Percentiles rank a stretch among this genome's conserved stretches.
phyloP scores from a whole-genome alignment of 2,329 filamentous ascomycete genomes.

The Alternaria consortialis region DNA sequence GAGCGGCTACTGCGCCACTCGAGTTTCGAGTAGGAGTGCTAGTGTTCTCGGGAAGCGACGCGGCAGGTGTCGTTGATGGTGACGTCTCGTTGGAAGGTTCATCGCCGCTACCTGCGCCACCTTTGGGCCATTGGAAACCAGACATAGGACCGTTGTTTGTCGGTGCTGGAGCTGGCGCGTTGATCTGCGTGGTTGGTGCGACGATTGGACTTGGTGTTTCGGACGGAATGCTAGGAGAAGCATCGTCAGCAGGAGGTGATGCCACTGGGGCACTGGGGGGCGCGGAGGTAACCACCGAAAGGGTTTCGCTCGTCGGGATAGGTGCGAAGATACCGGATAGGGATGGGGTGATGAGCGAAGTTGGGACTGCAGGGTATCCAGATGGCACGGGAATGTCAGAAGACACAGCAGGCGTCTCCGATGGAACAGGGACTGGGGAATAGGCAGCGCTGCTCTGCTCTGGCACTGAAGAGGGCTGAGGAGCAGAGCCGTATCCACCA shows the following conservation, averaged over 20 bases:
- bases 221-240: slow-evolving; percentile 2
- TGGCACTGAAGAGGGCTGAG: slow-evolving; percentile 21
- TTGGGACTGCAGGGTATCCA: slow-evolving; percentile 8
- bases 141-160: slow-evolving; percentile 24
- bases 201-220: slow-evolving; percentile 9
- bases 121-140: slow-evolving; percentile 35
- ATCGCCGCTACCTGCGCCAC: slow-evolving; percentile 3
- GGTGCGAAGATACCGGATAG: slow-evolving; percentile 14
- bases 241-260: slow-evolving; percentile 7
- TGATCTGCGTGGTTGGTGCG: slow-evolving; percentile 17
- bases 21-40: slow-evolving; percentile 8
- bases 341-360: slow-evolving; percentile 13
- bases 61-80: slow-evolving; percentile 12
- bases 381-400: slow-evolving; percentile 3
- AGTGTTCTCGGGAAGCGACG: slow-evolving; percentile 10
- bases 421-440: slow-evolving; percentile 20
- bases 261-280: slow-evolving; percentile 7
- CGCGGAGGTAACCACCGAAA: neutral
- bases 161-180: slow-evolving; percentile 12
- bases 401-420: slow-evolving; percentile 11
- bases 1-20: slow-evolving; percentile 4
- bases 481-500: slow-evolving; percentile 24
- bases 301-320: slow-evolving; percentile 16
- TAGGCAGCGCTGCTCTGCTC: slow-evolving; percentile 23
- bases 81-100: slow-evolving; percentile 4